Evolutionary conservation across 768 basidiomycete species (phyloP).

Genomic region (Leucogyrophana mollusca): DNA sequence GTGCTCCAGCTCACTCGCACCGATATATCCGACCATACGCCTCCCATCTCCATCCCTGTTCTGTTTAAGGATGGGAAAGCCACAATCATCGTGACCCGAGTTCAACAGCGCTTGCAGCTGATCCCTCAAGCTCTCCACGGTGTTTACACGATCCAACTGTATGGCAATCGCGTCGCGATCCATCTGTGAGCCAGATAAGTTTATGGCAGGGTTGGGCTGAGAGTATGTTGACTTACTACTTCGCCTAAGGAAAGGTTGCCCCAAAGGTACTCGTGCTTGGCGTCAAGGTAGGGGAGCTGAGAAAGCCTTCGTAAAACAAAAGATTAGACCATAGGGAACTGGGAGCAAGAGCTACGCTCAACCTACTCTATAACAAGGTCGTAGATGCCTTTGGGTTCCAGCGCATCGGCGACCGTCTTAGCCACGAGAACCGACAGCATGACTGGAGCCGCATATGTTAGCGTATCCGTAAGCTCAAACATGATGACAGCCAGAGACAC

Average conservation of each 20-base stretch:
- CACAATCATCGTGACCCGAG: constrained; percentile 69
- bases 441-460: constrained; percentile 89
- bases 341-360: not conserved
- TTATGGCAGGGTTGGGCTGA: constrained; percentile 2
- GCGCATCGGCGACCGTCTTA: constrained; percentile 31
- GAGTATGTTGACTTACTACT: constrained; percentile 61
- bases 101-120: constrained; percentile 60
- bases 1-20: constrained; percentile 91
- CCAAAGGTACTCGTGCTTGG: constrained; percentile 90
- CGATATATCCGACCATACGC: constrained; percentile 87
- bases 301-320: constrained; percentile 46
- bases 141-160: constrained; percentile 69
- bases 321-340: too few relatives aligned
- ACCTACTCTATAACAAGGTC: constrained; percentile 88
- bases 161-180: constrained; percentile 70
- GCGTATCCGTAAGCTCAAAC: constrained; percentile 90
- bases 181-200: constrained; percentile 41
- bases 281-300: constrained; percentile 89
- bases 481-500: constrained; percentile 96
- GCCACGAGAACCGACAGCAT: constrained; percentile 82
- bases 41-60: constrained; percentile 42
- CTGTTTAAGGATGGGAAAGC: constrained; percentile 80
- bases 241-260: constrained; percentile 72
- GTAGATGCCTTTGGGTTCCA: constrained; percentile 86
- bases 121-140: constrained; percentile 71